Percentiles rank a stretch among this genome's conserved stretches.
phyloP scores from a whole-genome alignment of 306 rosid genomes.

The Gynostemma pentaphyllum region DNA sequence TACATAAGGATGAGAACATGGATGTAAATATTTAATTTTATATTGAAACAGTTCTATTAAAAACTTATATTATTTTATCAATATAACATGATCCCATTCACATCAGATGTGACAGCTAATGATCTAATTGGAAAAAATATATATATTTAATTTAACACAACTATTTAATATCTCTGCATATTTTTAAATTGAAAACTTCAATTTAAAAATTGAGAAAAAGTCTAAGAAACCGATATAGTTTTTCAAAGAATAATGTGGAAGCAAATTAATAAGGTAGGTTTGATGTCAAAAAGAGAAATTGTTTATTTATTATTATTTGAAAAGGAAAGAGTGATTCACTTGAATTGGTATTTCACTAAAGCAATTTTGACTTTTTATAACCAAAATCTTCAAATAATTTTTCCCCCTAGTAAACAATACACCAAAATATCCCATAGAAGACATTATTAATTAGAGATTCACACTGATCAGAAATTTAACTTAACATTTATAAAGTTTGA shows the following conservation, averaged over 20 bases:
- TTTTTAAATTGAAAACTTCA: background rate
- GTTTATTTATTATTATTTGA: background rate
- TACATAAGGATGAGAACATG: background rate
- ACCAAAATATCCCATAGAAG: background rate
- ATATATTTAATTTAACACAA: too few relatives aligned
- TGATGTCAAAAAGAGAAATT: background rate
- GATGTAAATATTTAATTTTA: background rate
- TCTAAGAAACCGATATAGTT: background rate
- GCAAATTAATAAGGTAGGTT: background rate
- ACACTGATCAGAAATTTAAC: background rate
- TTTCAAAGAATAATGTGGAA: conserved; percentile 5
- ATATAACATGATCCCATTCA: background rate
- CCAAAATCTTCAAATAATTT: background rate
- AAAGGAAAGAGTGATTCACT: background rate
- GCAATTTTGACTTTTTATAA: conserved; percentile 1
- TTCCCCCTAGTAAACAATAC: background rate
- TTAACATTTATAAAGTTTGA: background rate
- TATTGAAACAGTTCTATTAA: too few relatives aligned
- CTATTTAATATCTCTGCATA: background rate
- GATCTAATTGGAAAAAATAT: background rate
- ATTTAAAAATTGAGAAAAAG: background rate
- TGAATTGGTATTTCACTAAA: conserved; percentile 8
- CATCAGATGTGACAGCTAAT: background rate
- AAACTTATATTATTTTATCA: too few relatives aligned
- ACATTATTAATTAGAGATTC: background rate